A percentile compares a stretch with the other conserved stretches of the same genome.
phyloP scores from a whole-genome alignment of 257 asterid genomes.

The Cordia subcordata region DNA sequence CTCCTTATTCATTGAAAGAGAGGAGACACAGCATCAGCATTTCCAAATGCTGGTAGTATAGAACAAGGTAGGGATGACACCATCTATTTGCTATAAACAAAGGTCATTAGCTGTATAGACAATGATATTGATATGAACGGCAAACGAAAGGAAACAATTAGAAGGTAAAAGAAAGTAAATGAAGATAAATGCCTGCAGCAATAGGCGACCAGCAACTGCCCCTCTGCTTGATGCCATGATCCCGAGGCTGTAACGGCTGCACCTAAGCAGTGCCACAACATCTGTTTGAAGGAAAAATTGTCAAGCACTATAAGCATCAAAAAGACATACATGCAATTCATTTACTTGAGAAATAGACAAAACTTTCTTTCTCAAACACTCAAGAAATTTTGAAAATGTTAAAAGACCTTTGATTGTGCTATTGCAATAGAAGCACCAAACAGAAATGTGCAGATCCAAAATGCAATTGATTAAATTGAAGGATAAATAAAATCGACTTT shows the following conservation, averaged over 20 bases:
- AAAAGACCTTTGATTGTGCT: conserved; percentile 58
- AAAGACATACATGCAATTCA: background rate
- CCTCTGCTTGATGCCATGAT: conserved; percentile 94
- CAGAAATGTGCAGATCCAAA: too few relatives aligned
- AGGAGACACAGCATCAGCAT: conserved; percentile 4
- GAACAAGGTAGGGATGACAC: too few relatives aligned
- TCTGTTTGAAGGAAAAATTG: conserved; percentile 33
- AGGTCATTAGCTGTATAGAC: background rate
- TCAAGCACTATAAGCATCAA: background rate
- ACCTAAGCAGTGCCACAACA: conserved; percentile 79
- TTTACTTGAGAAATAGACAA: background rate
- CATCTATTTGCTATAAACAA: too few relatives aligned
- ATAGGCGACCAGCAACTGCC: conserved; percentile 73
- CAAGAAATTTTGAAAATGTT: too few relatives aligned
- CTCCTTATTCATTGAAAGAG: conserved; percentile 44
- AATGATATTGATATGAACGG: background rate
- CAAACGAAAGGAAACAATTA: background rate
- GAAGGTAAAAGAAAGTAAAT: background rate
- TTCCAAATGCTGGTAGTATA: too few relatives aligned
- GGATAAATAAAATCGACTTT: too few relatives aligned
- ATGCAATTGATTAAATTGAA: too few relatives aligned
- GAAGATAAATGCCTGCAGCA: conserved; percentile 55
- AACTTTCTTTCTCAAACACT: background rate
- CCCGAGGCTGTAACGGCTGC: conserved; percentile 90
- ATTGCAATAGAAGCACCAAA: too few relatives aligned